Evolutionary conservation across 1,139 yeast species (phyloP), one percentile per base, ranked within the genome.

Genomic region (Saccharomycopsis hybrid): DNA sequence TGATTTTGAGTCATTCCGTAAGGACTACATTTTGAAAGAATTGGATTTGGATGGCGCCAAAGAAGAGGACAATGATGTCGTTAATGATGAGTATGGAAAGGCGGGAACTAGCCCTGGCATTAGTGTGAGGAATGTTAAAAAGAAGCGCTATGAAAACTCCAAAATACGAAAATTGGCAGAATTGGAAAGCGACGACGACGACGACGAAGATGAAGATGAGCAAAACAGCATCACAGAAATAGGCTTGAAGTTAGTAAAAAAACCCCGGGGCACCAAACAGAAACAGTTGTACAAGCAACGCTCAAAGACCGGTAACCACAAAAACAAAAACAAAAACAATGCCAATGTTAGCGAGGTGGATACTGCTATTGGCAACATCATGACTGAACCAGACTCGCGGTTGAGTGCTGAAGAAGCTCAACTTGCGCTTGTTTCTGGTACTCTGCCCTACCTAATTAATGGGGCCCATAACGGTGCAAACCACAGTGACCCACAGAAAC

Each of bases 11-110:
- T 11, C 18, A 37, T 50, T 50, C 45, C 42, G 35, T 11, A 24
- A 47, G 18, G 53, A 50, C 36, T 36, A 47, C 18, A 38, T 50
- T 33, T 31, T 47, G 5, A 43, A 43, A 13, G 41, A 46, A n/a
- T 43, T 49, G 27, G 47, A 29, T 3, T 35, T 47, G 29, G 35
- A 4, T 11, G 35, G 42, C 13, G 24, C 25, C 39, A 25, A 28
- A 25, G 39, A 27, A 31, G 40, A 43, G 29, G 40, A 29, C 5
- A 24, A 41, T 8, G 25, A 29, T n/a, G 18, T 9, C 5, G 35
- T 18, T 25, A n/a, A 25, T 33, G 45, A 31, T 24, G 38, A 33
- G 27, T 25, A 31, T 25, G 28, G 38, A 18, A 28, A 31, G 11
- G 45, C 5, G 38, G 11, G 38, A n/a, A 31, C 8, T 7, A 7